These are phyloP conservation scores for Phytophthora nicotianae DNA, from an alignment of 352 stramenopile genomes.

Conservation along the genomic window DNA sequence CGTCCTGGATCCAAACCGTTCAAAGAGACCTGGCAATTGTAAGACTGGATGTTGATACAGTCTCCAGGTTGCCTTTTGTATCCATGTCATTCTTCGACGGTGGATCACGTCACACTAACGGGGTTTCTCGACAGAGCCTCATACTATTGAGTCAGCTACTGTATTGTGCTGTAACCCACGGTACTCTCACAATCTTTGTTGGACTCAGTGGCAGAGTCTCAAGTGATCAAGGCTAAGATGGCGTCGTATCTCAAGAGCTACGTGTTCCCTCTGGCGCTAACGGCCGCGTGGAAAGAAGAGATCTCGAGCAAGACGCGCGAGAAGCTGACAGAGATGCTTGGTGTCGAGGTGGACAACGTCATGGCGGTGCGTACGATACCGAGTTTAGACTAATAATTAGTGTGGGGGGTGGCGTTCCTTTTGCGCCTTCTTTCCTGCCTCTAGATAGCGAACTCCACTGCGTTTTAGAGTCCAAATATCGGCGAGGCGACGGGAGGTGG, in stretches of 20 bases:
- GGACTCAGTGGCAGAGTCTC: not conserved
- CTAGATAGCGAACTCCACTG: constrained; percentile 13
- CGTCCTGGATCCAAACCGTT: constrained; percentile 1
- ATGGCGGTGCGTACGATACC: constrained; percentile 75
- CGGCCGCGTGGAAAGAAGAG: constrained; percentile 59
- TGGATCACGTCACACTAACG: no score
- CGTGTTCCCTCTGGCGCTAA: constrained; percentile 66
- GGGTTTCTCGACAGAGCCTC: not conserved
- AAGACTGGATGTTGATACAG: no score
- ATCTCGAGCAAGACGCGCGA: constrained; percentile 54
- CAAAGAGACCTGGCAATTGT: constrained; percentile 8
- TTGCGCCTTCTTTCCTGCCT: constrained; percentile 20
- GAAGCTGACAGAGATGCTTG: constrained; percentile 80
- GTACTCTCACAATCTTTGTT: constrained; percentile 3
- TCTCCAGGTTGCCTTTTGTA: not conserved
- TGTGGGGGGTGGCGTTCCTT: constrained; percentile 27
- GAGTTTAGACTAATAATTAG: constrained; percentile 6
- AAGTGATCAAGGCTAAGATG: constrained; percentile 7
- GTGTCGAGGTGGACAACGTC: constrained; percentile 81
- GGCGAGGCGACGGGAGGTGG: not conserved
- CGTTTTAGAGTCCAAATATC: constrained; percentile 18
- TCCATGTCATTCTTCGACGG: not conserved
- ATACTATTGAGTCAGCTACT: not conserved
- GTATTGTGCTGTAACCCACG: not conserved
- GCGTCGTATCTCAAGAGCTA: constrained; percentile 47